Base-by-base conservation (phyloP, 1,284 basidiomycete genomes). In the Papiliotrema flavescens region DNA sequence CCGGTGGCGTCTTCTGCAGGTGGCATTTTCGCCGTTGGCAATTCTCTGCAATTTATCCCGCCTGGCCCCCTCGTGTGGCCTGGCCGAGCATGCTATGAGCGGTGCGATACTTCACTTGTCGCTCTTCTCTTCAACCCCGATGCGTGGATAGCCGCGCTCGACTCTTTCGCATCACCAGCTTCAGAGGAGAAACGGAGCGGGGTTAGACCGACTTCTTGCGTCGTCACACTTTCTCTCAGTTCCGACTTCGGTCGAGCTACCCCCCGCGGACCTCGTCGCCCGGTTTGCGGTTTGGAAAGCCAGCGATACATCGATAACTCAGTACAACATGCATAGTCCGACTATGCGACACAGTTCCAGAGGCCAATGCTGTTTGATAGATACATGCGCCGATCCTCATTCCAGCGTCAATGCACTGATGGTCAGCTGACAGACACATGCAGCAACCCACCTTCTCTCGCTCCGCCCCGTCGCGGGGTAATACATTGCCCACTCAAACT, bases 401-500 rank as follows among this genome's bases (percentile, higher is more conserved):
- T 69, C 67, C 35, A 69, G 45, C 8, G 62, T 63, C 57, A 69
- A 60, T n/a, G 64, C 65, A 58, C 65, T 67, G 49, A 1, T 42
- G 8, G 22, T 32, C 20, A 37, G 42, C 55, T 48, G 54, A 55
- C 42, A 39, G 14, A 11, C n/a, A 22, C 34, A 2, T 6, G 28
- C 11, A n/a, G 8, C 2, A 13, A 65, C 66, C 57, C 52, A 71
- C 74, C 76, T 76, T 42, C 75, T 65, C 54, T 67, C 65, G 41
- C 74, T 76, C 49, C 73, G 58, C 45, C 74, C 71, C 3, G 71
- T 75, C 4, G 74, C 66, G 28, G 91, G 91, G 53, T 86, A 88
- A 68, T 92, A 95, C 17, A 89, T 88, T n/a, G 88, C 89, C 78
- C 93, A 94, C 17, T 84, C 81, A 63, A 89, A 87, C 2, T 86